Evolutionary conservation across 1,284 basidiomycete genomes (phyloP).

Genomic region (Austroboletus novae-zelandiae): DNA sequence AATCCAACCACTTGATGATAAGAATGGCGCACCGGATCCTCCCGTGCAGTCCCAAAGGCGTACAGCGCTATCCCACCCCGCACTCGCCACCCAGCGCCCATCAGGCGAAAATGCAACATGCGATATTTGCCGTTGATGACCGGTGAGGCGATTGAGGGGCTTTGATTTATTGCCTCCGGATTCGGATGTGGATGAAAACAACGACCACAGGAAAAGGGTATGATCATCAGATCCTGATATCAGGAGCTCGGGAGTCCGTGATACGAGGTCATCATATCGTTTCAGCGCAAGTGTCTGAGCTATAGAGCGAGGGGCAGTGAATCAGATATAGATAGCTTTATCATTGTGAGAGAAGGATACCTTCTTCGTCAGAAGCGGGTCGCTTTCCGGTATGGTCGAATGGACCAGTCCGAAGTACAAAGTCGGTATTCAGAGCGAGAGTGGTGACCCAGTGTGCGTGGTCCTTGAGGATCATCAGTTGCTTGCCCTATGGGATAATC

Average conservation of each 20-base stretch:
- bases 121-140: conserved; percentile 94
- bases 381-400: conserved; percentile 85
- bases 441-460: conserved; percentile 99
- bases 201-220: conserved; percentile 91
- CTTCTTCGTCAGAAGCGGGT: conserved; percentile 77
- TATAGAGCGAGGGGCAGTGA: conserved; percentile 28
- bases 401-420: conserved; percentile 91
- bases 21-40: conserved; percentile 11
- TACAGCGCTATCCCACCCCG: conserved; percentile 90
- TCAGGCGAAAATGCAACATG: conserved; percentile 97
- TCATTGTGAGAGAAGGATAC: conserved; percentile 36
- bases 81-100: conserved; percentile 87
- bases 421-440: conserved; percentile 93
- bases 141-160: conserved; percentile 84
- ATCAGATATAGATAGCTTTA: not conserved
- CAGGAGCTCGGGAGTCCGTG: conserved; percentile 76
- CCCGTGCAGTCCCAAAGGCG: conserved; percentile 80
- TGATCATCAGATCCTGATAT: conserved; percentile 96
- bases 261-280: conserved; percentile 70
- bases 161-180: conserved; percentile 62
- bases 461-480: conserved; percentile 79
- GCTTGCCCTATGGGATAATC: conserved; percentile 47
- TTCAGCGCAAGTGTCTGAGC: conserved; percentile 73
- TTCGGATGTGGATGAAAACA: conserved; percentile 51
- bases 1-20: not conserved